phyloP scores from a whole-genome alignment of 441 rosid genomes.

The Gossypium lobatum region DNA sequence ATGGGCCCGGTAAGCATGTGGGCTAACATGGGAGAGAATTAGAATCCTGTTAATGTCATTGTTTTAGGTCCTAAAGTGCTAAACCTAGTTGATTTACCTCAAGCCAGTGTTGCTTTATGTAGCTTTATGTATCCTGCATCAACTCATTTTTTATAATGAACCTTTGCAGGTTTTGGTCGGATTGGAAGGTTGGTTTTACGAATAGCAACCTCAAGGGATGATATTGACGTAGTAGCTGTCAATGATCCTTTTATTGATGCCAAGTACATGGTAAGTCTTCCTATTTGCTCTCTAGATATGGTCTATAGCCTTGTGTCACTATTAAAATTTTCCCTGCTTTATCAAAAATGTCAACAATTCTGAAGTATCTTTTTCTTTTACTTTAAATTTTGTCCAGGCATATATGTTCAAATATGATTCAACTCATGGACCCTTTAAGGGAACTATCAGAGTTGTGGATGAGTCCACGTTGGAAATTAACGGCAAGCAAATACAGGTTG shows the following conservation, averaged over 20 bases:
- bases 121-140: not conserved
- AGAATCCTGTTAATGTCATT: not conserved
- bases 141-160: not conserved
- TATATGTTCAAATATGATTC: slow-evolving; percentile 97
- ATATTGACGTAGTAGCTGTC: slow-evolving; percentile 81
- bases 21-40: not conserved
- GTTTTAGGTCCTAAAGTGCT: not conserved
- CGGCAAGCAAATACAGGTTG: slow-evolving; percentile 69
- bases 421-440: slow-evolving; percentile 81
- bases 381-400: slow-evolving; percentile 42
- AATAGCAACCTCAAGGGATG: slow-evolving; percentile 82
- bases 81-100: not conserved
- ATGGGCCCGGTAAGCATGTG: not conserved
- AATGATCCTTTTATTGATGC: slow-evolving; percentile 95
- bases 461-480: slow-evolving; percentile 83
- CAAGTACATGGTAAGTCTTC: slow-evolving; percentile 75
- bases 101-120: not conserved
- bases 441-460: slow-evolving; percentile 65
- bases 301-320: not conserved
- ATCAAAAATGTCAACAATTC: not conserved
- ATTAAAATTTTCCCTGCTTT: not conserved
- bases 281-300: not conserved
- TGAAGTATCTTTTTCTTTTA: not conserved
- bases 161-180: slow-evolving; percentile 83
- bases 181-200: slow-evolving; percentile 94